Evolutionary conservation across 2,329 filamentous ascomycete genomes (phyloP), one percentile per base, ranked within the genome.

Genomic region (Fusarium nelsonii): DNA sequence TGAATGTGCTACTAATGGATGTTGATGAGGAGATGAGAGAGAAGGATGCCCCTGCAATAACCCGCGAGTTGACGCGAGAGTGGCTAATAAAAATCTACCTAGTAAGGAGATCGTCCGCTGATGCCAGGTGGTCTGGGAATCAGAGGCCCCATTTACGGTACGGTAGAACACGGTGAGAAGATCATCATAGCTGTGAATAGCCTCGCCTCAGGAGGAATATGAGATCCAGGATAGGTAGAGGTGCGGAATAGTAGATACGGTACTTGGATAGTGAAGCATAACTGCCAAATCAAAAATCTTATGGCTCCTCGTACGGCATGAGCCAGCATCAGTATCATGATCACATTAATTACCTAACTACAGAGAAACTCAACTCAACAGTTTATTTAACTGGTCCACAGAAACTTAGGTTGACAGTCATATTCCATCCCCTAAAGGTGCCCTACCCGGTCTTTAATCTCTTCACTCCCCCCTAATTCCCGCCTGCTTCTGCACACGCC

Each of bases 391-490:
- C 44, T 40, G 44, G 28, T 40, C 53, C 34, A 56, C 44, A 39
- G 10, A 41, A 56, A n/a, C 28, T 33, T 23, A 23, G 30, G 30
- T 30, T 57, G 28, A 43, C 61, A 37, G 45, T 43, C 43, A 49
- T 57, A 20, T 23, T 28, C 43, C 43, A 45, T 44, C 36, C 58
- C 58, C 52, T 48, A 53, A 52, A 9, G 28, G 52, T 45, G 44
- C 30, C 57, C 48, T 56, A 26, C 44, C 44, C 33, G 23, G 62
- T 60, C 41, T 65, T 65, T 65, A 65, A 65, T 65, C 61, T 65
- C 62, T 60, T 65, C 62, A 65, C 62, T 65, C 62, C 62, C 62
- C 62, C 62, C 61, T 65, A 65, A 65, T 65, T 65, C 62, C 62
- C 61, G 62, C 61, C 62, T 34, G 56, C 53, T 48, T 65, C 61